Conservation (phyloP, 1,284 basidiomycete genomes). For the Microbotryomycetes sp. region DNA sequence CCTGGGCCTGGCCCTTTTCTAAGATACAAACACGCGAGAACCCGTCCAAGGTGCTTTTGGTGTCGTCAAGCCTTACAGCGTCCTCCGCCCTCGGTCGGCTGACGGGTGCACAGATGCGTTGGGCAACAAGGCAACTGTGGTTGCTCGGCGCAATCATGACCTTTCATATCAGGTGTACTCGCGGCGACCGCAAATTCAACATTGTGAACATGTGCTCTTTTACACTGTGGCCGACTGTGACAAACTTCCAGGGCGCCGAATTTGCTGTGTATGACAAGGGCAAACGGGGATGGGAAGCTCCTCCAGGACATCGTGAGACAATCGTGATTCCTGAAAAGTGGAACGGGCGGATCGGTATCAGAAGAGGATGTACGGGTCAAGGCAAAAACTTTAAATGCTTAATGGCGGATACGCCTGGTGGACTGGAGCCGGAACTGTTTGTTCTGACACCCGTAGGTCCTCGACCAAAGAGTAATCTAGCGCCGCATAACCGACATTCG, state of each 20-base stretch:
- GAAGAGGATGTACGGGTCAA: conserved; percentile 1
- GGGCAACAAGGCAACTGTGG: too few relatives aligned
- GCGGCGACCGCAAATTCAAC: neutral
- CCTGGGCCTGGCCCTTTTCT: too few relatives aligned
- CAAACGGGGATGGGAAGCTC: conserved; percentile 6
- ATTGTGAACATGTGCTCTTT: conserved; percentile 9
- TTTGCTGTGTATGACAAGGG: neutral
- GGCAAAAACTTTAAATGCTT: neutral
- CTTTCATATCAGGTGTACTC: too few relatives aligned
- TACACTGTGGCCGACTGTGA: conserved; percentile 4
- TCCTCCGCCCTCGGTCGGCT: too few relatives aligned
- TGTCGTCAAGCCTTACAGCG: too few relatives aligned
- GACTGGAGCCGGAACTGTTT: neutral
- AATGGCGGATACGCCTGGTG: neutral
- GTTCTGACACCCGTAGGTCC: neutral
- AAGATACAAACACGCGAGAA: too few relatives aligned
- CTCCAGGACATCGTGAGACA: neutral
- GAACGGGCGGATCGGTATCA: conserved; percentile 13
- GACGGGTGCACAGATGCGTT: too few relatives aligned
- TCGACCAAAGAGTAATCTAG: too few relatives aligned
- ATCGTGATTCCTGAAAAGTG: neutral
- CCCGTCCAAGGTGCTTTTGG: too few relatives aligned
- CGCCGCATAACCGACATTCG: too few relatives aligned
- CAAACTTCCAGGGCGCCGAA: neutral
- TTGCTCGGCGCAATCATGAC: too few relatives aligned